phyloP scores from a whole-genome alignment of 2,329 filamentous ascomycete genomes.

The Lanzia echinophila region DNA sequence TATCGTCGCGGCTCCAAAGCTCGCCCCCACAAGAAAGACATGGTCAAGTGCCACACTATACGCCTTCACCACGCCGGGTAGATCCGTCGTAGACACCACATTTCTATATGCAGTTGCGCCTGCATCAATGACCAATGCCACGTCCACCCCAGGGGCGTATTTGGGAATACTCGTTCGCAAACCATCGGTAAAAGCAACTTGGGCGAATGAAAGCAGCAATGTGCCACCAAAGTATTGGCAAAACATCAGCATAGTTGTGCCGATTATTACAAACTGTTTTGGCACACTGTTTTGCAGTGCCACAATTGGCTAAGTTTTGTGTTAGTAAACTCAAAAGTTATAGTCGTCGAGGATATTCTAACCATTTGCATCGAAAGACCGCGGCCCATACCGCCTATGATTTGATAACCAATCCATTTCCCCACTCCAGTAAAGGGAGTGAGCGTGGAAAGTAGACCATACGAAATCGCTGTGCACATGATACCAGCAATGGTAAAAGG shows the following conservation, averaged over 20 bases:
- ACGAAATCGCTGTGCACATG: constrained; percentile 23
- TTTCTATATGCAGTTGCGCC: background rate
- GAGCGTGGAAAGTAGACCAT: constrained; percentile 31
- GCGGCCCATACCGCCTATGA: constrained; percentile 22
- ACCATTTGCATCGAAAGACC: constrained; percentile 24
- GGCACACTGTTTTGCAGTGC: background rate
- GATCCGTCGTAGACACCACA: background rate
- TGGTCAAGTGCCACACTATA: background rate
- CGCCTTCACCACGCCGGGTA: background rate
- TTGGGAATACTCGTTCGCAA: background rate
- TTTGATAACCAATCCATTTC: constrained; percentile 24
- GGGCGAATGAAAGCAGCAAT: background rate
- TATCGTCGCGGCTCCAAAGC: background rate
- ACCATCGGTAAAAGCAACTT: background rate
- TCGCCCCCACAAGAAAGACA: background rate
- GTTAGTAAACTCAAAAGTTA: background rate
- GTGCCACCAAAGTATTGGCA: background rate
- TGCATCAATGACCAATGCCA: background rate
- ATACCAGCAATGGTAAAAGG: constrained; percentile 26
- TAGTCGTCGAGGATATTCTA: background rate
- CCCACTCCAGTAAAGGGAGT: constrained; percentile 14
- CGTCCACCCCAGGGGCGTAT: background rate
- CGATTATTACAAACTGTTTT: background rate
- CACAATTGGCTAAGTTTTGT: background rate
- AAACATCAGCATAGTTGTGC: background rate